Percentiles rank a stretch among this genome's conserved stretches.
Evolutionary conservation across 192 early-diverging fungal genomes (phyloP).

Genomic region (Diversispora eburnea): DNA sequence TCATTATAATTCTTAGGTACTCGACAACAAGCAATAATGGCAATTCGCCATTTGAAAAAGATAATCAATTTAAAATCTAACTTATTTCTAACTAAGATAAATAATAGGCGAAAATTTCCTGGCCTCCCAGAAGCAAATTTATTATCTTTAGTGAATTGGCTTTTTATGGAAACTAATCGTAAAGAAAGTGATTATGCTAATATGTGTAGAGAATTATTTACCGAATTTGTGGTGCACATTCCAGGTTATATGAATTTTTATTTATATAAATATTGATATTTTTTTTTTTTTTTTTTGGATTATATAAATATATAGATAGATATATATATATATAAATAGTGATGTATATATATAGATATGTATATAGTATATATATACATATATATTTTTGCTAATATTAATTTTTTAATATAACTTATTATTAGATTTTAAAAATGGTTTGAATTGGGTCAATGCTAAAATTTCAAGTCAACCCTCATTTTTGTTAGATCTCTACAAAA

Average conservation of each 20-base stretch:
- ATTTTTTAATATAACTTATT: neutral
- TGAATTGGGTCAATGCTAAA: slow-evolving; percentile 31
- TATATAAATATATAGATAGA: neutral
- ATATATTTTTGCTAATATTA: neutral
- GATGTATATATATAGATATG: too few relatives aligned
- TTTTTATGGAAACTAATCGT: slow-evolving; percentile 52
- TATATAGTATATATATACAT: too few relatives aligned
- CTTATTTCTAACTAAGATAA: slow-evolving; percentile 47
- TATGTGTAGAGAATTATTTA: slow-evolving; percentile 59
- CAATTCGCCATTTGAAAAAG: slow-evolving; percentile 56
- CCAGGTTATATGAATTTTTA: slow-evolving; percentile 38
- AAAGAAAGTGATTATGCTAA: slow-evolving; percentile 58
- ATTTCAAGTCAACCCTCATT: slow-evolving; percentile 23
- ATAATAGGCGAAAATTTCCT: slow-evolving; percentile 45
- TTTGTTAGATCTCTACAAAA: slow-evolving; percentile 19
- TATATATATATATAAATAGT: neutral
- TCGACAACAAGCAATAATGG: slow-evolving; percentile 42
- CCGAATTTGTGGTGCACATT: slow-evolving; percentile 46
- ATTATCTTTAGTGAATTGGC: slow-evolving; percentile 50
- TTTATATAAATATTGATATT: too few relatives aligned
- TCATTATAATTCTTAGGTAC: slow-evolving; percentile 43
- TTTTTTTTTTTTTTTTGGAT: too few relatives aligned
- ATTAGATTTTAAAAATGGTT: slow-evolving; percentile 23
- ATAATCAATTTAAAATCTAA: slow-evolving; percentile 54
- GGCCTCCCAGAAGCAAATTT: slow-evolving; percentile 46